Base-by-base conservation (phyloP, 225 moss, liverwort and hornwort genomes). In the Thuidium tamariscinum region DNA sequence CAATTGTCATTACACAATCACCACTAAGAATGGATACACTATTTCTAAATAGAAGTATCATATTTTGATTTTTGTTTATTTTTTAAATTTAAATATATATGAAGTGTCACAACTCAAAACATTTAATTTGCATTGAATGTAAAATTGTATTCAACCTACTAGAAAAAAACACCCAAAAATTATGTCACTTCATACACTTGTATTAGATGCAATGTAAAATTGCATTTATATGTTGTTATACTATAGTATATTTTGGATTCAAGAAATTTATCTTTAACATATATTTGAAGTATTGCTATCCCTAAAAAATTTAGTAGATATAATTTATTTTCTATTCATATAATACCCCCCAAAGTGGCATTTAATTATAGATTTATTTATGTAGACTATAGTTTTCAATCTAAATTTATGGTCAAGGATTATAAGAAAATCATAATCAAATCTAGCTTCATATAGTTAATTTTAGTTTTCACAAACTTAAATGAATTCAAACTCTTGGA, bases 341-440 rank as follows among this genome's bases (percentile, higher is more conserved):
- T 13, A 37, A 7, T 2, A 3, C 7, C 1, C 3, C 7, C 1
- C 0, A 2, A 22, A 37, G 5, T 22, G 4, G 13, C 7, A 39
- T 39, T 37, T 23, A 22, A 13, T 23, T 70, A 26, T 26, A 26
- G 1, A 41, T 69, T 26, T 42, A 13, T 26, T 42, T 16, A 27
- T 70, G 2, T 44, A 29, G 9, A 71, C 1, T 0, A 2, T 46
- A 10, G 4, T 13, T 72, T 46, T 46, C 3, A 46, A 72, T 72
- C 0, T 0, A 17, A 17, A 5, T 72, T 46, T 16, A 46, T 46
- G 2, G 10, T 16, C 5, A 16, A 71, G 9, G 3, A 4, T 2
- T 26, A 26, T 8, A 70, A 3, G 3, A 0, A 26, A 27, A 44
- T 44, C 21, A 37, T 36, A 66, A 66, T 19, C 15, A 42, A 42